Conservation (phyloP, 345 rosid genomes). For the Populus davidiana region DNA sequence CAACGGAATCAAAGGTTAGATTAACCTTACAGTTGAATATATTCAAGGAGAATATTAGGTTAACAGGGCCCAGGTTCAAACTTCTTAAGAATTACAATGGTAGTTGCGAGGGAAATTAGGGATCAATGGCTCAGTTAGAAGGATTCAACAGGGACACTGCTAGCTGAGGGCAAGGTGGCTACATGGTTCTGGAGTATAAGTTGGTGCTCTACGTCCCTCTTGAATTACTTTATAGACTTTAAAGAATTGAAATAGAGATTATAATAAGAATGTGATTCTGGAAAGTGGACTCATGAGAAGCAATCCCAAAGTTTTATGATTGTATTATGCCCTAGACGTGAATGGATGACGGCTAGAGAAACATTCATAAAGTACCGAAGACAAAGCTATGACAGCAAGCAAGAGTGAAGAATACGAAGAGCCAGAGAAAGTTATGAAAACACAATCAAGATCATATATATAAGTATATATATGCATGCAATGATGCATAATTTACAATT, state of each 20-base stretch:
- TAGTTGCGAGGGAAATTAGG: background rate
- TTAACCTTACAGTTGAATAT: too few relatives aligned
- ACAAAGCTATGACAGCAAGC: background rate
- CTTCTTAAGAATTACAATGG: background rate
- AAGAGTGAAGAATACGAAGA: background rate
- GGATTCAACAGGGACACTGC: background rate
- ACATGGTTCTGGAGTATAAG: background rate
- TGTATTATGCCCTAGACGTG: background rate
- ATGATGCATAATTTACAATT: constrained; percentile 15
- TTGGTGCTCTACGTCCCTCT: background rate
- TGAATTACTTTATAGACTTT: background rate
- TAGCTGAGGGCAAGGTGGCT: background rate
- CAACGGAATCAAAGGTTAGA: background rate
- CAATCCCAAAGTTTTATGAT: background rate
- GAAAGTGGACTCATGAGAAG: background rate
- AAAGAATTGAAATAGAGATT: background rate
- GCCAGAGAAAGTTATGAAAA: background rate
- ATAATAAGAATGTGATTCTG: background rate
- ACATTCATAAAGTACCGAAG: background rate
- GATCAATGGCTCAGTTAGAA: background rate
- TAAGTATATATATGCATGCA: constrained; percentile 16
- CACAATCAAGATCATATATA: background rate
- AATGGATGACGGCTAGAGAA: background rate
- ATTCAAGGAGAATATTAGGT: too few relatives aligned
- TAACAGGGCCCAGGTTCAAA: background rate